These are phyloP conservation scores for Saccharomycopsis babjevae DNA, from an alignment of 805 yeast species.

Conservation along the genomic window DNA sequence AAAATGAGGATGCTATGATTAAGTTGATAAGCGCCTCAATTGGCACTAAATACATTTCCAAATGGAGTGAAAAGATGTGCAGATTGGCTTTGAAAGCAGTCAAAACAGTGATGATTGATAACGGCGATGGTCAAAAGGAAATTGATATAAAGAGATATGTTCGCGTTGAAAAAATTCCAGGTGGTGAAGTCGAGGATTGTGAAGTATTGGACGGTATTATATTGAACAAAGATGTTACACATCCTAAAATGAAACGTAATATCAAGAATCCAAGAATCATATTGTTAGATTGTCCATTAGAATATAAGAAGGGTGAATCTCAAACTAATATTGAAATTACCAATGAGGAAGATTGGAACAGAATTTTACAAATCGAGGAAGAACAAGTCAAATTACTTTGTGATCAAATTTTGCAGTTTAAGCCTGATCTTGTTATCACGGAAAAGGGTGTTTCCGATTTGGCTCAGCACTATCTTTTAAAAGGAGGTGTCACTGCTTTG, in stretches of 20 bases:
- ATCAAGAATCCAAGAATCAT: conserved; percentile 85
- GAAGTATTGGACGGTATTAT: conserved; percentile 83
- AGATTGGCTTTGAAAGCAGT: conserved; percentile 80
- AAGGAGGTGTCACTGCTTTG: conserved; percentile 85
- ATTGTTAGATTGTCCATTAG: conserved; percentile 90
- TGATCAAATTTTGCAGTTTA: conserved; percentile 70
- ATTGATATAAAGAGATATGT: conserved; percentile 90
- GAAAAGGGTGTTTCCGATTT: conserved; percentile 97
- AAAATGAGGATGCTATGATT: conserved; percentile 79
- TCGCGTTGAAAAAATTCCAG: conserved; percentile 92
- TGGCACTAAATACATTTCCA: conserved; percentile 88
- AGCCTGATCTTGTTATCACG: conserved; percentile 91
- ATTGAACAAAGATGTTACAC: conserved; percentile 95
- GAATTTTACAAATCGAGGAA: conserved; percentile 92
- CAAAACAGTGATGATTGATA: conserved; percentile 59
- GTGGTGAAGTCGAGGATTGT: conserved; percentile 91
- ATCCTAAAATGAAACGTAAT: conserved; percentile 90
- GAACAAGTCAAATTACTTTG: conserved; percentile 88
- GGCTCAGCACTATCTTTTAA: conserved; percentile 91
- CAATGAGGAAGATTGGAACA: conserved; percentile 92
- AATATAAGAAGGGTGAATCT: conserved; percentile 97
- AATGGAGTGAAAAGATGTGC: conserved; percentile 92
- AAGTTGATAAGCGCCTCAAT: conserved; percentile 81
- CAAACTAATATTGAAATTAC: conserved; percentile 97
- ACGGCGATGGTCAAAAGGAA: conserved; percentile 44